Evolutionary conservation across 139 green algal genomes (phyloP).

Genomic region (Diplosphaera chodatii): DNA sequence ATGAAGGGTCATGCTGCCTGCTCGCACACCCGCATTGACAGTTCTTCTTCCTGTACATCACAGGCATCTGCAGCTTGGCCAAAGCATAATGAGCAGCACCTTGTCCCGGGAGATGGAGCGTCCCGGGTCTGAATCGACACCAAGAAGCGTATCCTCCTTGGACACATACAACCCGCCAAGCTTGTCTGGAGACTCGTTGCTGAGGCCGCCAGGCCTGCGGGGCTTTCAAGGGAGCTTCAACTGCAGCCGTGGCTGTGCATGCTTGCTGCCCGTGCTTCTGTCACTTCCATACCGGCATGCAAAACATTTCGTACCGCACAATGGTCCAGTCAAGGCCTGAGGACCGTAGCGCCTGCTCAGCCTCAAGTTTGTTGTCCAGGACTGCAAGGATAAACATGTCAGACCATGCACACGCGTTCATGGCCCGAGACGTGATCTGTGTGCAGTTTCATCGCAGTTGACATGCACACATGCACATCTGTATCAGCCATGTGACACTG

Average conservation of each 20-base stretch:
- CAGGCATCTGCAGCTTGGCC: too few species aligned
- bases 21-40: too few species aligned
- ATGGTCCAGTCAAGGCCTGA: conserved; percentile 35
- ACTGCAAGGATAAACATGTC: conserved; percentile 6
- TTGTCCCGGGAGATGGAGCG: conserved; percentile 43
- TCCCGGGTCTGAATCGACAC: conserved; percentile 32
- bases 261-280: too few species aligned
- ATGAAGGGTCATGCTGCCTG: too few species aligned
- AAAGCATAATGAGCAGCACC: conserved; percentile 14
- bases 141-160: conserved; percentile 51
- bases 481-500: too few species aligned
- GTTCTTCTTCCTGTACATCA: too few species aligned
- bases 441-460: too few species aligned
- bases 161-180: conserved; percentile 40
- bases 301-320: conserved; percentile 19
- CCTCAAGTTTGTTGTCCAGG: conserved; percentile 39
- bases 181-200: conserved; percentile 10
- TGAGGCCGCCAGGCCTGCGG: conserved; percentile 18
- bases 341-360: conserved; percentile 43
- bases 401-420: background rate
- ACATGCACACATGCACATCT: conserved; percentile 2
- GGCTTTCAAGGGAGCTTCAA: too few species aligned
- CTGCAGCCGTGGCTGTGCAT: background rate
- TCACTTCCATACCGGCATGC: too few species aligned
- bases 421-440: too few species aligned